Base-by-base conservation (phyloP, 2,329 filamentous ascomycete genomes). In the Aspergillus pseudonomiae region DNA sequence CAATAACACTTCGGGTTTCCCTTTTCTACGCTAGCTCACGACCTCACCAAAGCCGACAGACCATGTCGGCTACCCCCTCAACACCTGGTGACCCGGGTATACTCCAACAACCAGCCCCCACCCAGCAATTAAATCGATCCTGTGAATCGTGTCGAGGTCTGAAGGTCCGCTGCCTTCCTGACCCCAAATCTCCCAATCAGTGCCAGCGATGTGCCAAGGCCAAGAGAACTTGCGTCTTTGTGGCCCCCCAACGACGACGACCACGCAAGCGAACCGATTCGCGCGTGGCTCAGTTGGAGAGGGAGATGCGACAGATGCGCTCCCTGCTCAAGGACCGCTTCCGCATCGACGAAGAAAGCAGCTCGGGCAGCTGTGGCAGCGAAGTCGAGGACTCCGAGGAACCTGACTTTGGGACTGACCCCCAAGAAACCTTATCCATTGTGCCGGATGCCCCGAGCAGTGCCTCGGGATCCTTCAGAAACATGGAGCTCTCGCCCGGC, bases 271-370 rank as follows among this genome's bases (percentile, higher is more conserved):
- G 75, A 41, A 78, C 75, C 3, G 75, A 78, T 59, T 76, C 75
- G 14, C 69, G 75, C 19, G 75, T 78, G 11, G 75, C 75, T 7
- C 75, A 78, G 59, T 56, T 78, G 43, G 75, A 78, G 62, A 74
- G 68, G 58, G 75, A 78, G 60, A 78, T 78, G 75, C 73, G 74
- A 11, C 70, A 75, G 62, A 77, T 78, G 75, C 75, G 75, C 43
- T 74, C 75, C 14, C 66, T 76, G 21, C 67, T 78, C 24, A 77
- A 76, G 59, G 75, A 71, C 57, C 74, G 70, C 2, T 65, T 77
- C 11, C 68, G 65, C 2, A 65, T 63, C 19, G 67, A 74, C 34
- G 74, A 76, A 36, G 74, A 76, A 36, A 74, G 68, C 45, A 67
- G 71, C 24, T 67, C 62, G 24, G 73, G 74, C 39, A 70, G 74